Conservation (phyloP, 257 asterid genomes). For the Solanum infundibuliforme region DNA sequence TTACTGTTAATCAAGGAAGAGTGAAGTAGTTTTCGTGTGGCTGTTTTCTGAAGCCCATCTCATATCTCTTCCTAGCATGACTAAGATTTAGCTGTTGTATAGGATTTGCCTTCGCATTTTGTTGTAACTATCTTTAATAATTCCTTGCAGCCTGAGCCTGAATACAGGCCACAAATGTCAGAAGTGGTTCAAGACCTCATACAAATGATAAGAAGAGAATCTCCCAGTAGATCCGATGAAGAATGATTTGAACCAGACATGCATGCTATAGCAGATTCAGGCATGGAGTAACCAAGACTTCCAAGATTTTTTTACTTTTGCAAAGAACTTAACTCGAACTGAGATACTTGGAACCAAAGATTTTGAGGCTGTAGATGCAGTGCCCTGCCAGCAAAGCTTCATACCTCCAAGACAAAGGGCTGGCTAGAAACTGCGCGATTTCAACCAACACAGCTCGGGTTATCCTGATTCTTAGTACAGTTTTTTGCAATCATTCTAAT, state of each 20-base stretch:
- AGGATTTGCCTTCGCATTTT: not conserved
- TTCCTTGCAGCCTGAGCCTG: constrained; percentile 69
- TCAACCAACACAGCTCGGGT: not conserved
- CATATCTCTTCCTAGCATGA: not conserved
- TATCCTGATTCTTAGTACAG: not conserved
- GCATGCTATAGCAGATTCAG: not conserved
- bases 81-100: not conserved
- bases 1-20: not conserved
- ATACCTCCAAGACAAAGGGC: not conserved
- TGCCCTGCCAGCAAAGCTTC: constrained; percentile 3
- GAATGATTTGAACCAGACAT: constrained; percentile 19
- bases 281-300: not conserved
- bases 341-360: not conserved
- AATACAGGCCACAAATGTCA: constrained; percentile 87
- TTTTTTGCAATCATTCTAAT: not conserved
- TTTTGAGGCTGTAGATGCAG: not conserved
- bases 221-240: constrained; percentile 53
- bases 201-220: constrained; percentile 73
- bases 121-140: not conserved
- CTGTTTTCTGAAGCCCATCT: not conserved
- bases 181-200: constrained; percentile 86
- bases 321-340: not conserved
- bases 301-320: not conserved
- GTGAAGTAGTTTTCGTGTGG: not conserved
- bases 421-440: not conserved